Base-by-base conservation (phyloP, 2,329 filamentous ascomycete species). In the Graphilbum ipis-grandicollis region DNA sequence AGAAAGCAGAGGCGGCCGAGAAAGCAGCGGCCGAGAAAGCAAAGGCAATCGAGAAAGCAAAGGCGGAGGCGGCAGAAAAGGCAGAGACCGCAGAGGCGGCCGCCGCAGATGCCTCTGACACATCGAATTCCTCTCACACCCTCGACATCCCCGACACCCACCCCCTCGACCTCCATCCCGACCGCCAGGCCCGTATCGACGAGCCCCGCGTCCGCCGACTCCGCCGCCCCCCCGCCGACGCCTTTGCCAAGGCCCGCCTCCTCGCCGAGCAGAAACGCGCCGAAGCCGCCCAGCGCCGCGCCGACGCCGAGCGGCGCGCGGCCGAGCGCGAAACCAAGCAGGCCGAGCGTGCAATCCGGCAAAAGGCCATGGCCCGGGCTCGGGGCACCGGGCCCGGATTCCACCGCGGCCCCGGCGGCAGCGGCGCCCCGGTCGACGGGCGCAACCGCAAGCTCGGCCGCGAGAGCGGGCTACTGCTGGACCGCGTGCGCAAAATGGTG, bases 381-480 rank as follows among this genome's bases (percentile, higher is more conserved):
- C 64, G 76, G 33, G n/a, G n/a, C n/a, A n/a, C n/a, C n/a, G n/a
- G n/a, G n/a, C n/a, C n/a, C 38, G 43, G n/a, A 37, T 42, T 12
- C 71, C 12, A 26, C 73, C 79, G 53, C 75, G 74, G 21, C 57
- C 49, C 44, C 54, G 82, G 82, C 19, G 9, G 33, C 19, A 7
- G n/a, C 10, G 19, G 12, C 21, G 22, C 13, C 31, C 25, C 19
- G 15, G 37, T 9, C 17, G 28, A 38, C 31, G 39, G 34, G 26
- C 34, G 34, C 15, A n/a, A 19, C 10, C 70, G 79, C 54, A 86
- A 83, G 58, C 55, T 93, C 34, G 85, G 85, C 2, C 67, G 82
- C 42, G 84, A 93, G 62, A 86, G 84, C 48, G 68, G 67, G 25
- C 65, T 88, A 28, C 48, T 93, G 47, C 59, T 93, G 39, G 79